Evolutionary conservation across 2,329 filamentous ascomycete genomes (phyloP).

Genomic region (Apiospora saccharicola): DNA sequence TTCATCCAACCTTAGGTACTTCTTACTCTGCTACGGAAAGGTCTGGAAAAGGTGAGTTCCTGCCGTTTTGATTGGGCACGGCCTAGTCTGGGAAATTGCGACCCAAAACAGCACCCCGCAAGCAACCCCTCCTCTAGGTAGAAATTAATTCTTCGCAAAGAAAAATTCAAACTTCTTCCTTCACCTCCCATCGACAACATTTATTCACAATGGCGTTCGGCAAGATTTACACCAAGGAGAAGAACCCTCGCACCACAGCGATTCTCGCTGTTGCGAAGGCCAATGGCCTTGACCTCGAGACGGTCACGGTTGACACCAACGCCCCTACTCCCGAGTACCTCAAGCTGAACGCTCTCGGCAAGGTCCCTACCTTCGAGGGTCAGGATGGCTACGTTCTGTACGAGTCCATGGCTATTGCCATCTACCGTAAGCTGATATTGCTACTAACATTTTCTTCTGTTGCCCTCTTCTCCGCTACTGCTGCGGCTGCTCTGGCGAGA

Average conservation of each 20-base stretch:
- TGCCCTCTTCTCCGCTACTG: conserved; percentile 28
- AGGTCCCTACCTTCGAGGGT: conserved; percentile 92
- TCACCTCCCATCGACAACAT: conserved; percentile 34
- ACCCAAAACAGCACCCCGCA: conserved; percentile 8
- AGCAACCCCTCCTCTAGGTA: not conserved
- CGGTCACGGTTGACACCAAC: conserved; percentile 73
- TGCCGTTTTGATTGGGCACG: conserved; percentile 4
- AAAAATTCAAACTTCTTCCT: conserved; percentile 21
- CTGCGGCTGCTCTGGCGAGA: not conserved
- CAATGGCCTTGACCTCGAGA: conserved; percentile 91
- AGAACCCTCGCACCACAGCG: conserved; percentile 85
- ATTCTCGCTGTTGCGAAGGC: conserved; percentile 96
- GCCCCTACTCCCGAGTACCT: conserved; percentile 79
- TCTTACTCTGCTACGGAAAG: not conserved
- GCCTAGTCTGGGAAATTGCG: conserved; percentile 7
- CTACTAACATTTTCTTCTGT: conserved; percentile 31
- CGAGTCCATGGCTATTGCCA: conserved; percentile 92
- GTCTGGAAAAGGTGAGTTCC: not conserved
- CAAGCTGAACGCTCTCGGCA: conserved; percentile 86
- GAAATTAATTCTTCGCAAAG: conserved; percentile 6
- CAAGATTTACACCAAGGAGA: conserved; percentile 87
- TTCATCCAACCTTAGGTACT: no score
- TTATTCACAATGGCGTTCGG: conserved; percentile 83
- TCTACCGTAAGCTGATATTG: conserved; percentile 82
- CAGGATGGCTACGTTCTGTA: conserved; percentile 88